A percentile compares a stretch with the other conserved stretches of the same genome.
These are phyloP conservation scores for Flaveria linearis DNA, from an alignment of 129 eudicot species.

Conservation along the genomic window DNA sequence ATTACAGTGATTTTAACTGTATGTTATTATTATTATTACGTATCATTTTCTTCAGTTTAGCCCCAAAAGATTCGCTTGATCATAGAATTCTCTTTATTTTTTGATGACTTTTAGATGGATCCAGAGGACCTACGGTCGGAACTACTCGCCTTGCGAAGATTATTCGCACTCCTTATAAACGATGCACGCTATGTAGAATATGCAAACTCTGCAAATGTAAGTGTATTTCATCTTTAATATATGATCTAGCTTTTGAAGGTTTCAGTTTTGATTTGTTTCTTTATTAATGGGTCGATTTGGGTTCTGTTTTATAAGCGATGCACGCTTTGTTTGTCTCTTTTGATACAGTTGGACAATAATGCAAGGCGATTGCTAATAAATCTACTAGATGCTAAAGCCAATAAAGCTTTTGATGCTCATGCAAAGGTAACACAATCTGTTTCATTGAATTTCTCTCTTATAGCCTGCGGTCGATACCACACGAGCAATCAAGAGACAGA, in stretches of 20 bases:
- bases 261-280: too few relatives aligned
- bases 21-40: background rate
- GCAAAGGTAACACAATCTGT: slow-evolving; percentile 32
- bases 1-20: background rate
- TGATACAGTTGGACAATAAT: slow-evolving; percentile 43
- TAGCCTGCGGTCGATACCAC: slow-evolving; percentile 29
- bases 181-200: slow-evolving; percentile 20
- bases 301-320: too few relatives aligned
- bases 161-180: slow-evolving; percentile 36
- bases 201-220: slow-evolving; percentile 31
- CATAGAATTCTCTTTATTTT: background rate
- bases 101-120: slow-evolving; percentile 33
- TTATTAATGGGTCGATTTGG: too few relatives aligned
- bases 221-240: background rate
- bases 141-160: slow-evolving; percentile 32
- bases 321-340: background rate
- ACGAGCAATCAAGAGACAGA: slow-evolving; percentile 19
- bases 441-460: slow-evolving; percentile 9
- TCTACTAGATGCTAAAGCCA: slow-evolving; percentile 41
- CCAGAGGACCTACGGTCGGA: slow-evolving; percentile 22
- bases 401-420: slow-evolving; percentile 34
- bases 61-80: slow-evolving; percentile 6
- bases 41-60: background rate
- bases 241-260: too few relatives aligned
- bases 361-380: slow-evolving; percentile 37